Evolutionary conservation across 352 stramenopile species (phyloP).

Genomic region (Pythium folliculosum): DNA sequence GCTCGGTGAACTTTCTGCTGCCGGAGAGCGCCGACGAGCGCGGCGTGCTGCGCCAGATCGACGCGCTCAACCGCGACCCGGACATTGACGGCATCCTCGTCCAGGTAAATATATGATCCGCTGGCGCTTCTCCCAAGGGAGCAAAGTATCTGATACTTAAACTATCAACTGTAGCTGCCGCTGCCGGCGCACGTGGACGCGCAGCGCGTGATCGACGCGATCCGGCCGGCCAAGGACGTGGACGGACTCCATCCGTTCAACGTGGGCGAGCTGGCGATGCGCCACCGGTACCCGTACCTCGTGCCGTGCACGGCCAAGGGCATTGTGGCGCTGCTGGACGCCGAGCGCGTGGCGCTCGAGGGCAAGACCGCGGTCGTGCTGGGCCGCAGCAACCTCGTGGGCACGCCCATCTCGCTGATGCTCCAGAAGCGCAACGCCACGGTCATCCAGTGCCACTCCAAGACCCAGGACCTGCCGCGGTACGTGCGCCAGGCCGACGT

Average conservation of each 20-base stretch:
- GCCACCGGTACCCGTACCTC: constrained; percentile 82
- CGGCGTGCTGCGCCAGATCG: constrained; percentile 63
- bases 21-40: constrained; percentile 55
- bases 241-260: constrained; percentile 98
- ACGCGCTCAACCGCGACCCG: constrained; percentile 74
- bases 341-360: constrained; percentile 79
- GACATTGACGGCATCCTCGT: constrained; percentile 85
- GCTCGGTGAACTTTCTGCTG: constrained; percentile 88
- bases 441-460: constrained; percentile 97
- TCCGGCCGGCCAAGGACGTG: constrained; percentile 97
- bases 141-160: too few species aligned
- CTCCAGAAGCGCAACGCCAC: constrained; percentile 96
- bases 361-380: constrained; percentile 97
- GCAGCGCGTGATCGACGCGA: constrained; percentile 91
- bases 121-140: too few species aligned
- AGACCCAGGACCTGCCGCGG: constrained; percentile 86
- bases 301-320: constrained; percentile 98
- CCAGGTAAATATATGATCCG: constrained; percentile 51
- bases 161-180: constrained; percentile 66
- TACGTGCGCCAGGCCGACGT: constrained; percentile 95
- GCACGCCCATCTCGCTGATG: constrained; percentile 95
- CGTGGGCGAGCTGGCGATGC: constrained; percentile 91
- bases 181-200: constrained; percentile 94
- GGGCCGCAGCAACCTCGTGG: constrained; percentile 97
- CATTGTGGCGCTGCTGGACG: constrained; percentile 95